Base-by-base conservation (phyloP, 2,329 filamentous ascomycete species). In the Aureobasidium uvarum region DNA sequence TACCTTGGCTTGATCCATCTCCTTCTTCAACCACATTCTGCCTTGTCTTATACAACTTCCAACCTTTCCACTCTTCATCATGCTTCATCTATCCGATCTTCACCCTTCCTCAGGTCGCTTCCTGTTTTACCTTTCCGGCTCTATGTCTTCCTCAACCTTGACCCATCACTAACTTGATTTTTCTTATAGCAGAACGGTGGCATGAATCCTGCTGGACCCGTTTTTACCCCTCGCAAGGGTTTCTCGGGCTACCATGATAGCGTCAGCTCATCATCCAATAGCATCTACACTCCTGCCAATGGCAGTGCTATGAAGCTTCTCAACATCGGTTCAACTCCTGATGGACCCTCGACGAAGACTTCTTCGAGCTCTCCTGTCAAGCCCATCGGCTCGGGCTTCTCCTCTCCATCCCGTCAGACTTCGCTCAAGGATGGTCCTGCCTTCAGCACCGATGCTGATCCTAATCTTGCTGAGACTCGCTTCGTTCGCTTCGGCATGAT, bases 371-470 rank as follows among this genome's bases (percentile, higher is more conserved):
- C 48, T 4, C 51, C 45, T 2, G n/a, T 62, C 55, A 54, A 51
- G 33, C 64, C 55, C 10, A 54, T 59, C 18, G 55, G 54, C n/a
- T 54, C 50, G 16, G 48, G 54, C 25, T 50, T 23, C 33, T 45
- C 51, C 0, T 31, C 51, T 2, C 52, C 46, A 3, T 36, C 63
- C 16, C 36, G 31, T 11, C 28, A 28, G 33, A 3, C 31, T 13
- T 23, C 13, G 13, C 41, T 65, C 5, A 50, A 23, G 25, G 43
- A 43, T 16, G 41, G 51, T 23, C 59, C 51, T 16, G 6, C 5
- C 5, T 67, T 67, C 62, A 65, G 39, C 38, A 65, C 62, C 31
- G 62, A 63, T 20, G 10, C 16, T 16, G 65, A 66, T 16, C 41
- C 58, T 13, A 64, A 63, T 36, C 5, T 59, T 14, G 23, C 31